Conservation (phyloP, 805 yeast species). For the Candida krabiensis region DNA sequence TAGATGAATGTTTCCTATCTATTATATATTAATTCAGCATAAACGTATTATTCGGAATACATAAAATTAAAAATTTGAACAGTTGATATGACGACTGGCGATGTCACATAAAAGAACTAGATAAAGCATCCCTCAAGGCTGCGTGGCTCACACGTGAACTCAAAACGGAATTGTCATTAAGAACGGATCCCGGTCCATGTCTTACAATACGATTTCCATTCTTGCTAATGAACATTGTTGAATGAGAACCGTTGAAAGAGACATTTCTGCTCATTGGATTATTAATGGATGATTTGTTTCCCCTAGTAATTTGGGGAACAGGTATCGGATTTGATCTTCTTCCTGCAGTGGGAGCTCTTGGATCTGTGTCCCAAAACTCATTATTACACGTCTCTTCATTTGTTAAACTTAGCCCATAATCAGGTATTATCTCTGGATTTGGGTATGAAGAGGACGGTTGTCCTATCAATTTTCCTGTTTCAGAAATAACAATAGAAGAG, state of each 20-base stretch:
- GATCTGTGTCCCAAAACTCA: not conserved
- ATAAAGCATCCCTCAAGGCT: constrained; percentile 48
- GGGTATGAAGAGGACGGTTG: constrained; percentile 19
- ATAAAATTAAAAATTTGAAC: too few relatives aligned
- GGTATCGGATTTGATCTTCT: not conserved
- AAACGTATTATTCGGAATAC: too few relatives aligned
- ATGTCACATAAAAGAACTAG: constrained; percentile 19
- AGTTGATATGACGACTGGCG: too few relatives aligned
- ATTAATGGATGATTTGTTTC: constrained; percentile 2
- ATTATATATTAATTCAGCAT: not conserved
- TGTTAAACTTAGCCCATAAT: not conserved
- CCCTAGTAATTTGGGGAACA: not conserved
- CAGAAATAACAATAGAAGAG: constrained; percentile 32
- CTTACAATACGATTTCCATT: constrained; percentile 40
- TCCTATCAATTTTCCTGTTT: constrained; percentile 31
- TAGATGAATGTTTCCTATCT: not conserved
- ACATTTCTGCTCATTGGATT: constrained; percentile 6
- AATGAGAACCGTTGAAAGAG: constrained; percentile 37
- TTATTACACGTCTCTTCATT: not conserved
- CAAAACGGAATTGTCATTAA: constrained; percentile 35
- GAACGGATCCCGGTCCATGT: constrained; percentile 43
- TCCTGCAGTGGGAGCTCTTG: not conserved
- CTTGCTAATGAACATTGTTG: constrained; percentile 42
- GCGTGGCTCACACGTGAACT: constrained; percentile 44
- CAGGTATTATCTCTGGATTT: not conserved